A percentile compares a stretch with the other conserved stretches of the same genome.
phyloP scores from a whole-genome alignment of 176 grass and related monocot genomes.

The Oropetium thomaeum region DNA sequence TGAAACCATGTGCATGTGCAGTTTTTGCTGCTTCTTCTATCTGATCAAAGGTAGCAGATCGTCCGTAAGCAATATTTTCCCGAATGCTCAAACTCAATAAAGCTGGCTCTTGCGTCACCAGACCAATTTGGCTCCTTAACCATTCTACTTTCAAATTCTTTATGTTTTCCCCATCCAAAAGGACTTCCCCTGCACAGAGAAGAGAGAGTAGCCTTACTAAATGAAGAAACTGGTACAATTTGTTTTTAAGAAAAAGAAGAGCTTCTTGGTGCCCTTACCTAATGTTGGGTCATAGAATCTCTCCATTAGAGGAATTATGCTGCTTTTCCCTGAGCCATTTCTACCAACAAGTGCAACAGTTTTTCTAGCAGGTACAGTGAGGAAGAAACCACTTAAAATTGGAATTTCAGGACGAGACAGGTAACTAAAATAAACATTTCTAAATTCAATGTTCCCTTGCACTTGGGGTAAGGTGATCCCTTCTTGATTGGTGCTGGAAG shows the following conservation, averaged over 20 bases:
- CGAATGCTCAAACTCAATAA: conserved; percentile 93
- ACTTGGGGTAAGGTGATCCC: conserved; percentile 69
- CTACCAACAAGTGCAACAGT: conserved; percentile 99
- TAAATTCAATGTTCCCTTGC: conserved; percentile 97
- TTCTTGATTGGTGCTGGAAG: conserved; percentile 82
- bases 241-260: not conserved
- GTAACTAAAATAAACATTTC: conserved; percentile 99
- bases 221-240: conserved; percentile 5
- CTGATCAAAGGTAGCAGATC: conserved; percentile 86
- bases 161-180: conserved; percentile 98
- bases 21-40: conserved; percentile 99
- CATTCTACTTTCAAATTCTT: conserved; percentile 95
- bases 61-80: conserved; percentile 98
- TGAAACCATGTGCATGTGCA: conserved; percentile 94
- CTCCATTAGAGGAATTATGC: conserved; percentile 99
- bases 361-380: conserved; percentile 96
- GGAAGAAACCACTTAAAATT: conserved; percentile 97
- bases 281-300: conserved; percentile 99
- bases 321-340: conserved; percentile 98
- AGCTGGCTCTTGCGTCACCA: conserved; percentile 97
- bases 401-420: conserved; percentile 97
- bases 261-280: conserved; percentile 51
- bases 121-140: conserved; percentile 99
- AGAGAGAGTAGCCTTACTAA: conserved; percentile 8
- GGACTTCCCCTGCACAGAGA: conserved; percentile 81